Percentiles rank a stretch among this genome's conserved stretches.
Conservation (phyloP, 2,329 filamentous ascomycete genomes). For the Penicillium occitanis region DNA sequence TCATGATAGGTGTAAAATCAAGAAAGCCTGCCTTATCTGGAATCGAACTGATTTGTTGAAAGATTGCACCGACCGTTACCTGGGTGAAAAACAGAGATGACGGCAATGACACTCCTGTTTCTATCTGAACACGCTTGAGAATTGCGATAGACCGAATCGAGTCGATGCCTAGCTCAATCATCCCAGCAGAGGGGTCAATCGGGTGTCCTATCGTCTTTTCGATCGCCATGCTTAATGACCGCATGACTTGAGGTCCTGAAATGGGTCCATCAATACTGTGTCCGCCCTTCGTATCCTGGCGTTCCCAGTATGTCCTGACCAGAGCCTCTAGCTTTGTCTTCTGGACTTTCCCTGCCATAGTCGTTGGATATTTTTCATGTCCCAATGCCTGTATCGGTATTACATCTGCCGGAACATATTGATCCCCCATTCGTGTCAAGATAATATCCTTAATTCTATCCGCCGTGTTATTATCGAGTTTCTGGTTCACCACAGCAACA, state of each 20-base stretch:
- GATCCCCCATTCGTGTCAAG: not conserved
- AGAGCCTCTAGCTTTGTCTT: constrained; percentile 1
- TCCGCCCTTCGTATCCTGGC: not conserved
- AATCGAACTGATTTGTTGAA: constrained; percentile 4
- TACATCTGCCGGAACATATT: not conserved
- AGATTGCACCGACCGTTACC: not conserved
- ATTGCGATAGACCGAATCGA: constrained; percentile 1
- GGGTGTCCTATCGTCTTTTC: not conserved
- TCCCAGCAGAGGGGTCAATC: constrained; percentile 3
- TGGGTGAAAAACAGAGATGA: constrained; percentile 10
- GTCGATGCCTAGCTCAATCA: constrained; percentile 6
- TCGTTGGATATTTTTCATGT: not conserved
- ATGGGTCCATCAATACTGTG: constrained; percentile 1
- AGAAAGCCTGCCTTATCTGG: constrained; percentile 4
- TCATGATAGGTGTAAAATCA: not conserved
- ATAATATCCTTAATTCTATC: not conserved
- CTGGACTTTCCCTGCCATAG: constrained; percentile 1
- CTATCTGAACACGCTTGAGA: constrained; percentile 1
- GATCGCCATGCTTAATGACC: not conserved
- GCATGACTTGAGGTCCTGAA: constrained; percentile 6
- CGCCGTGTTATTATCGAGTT: not conserved
- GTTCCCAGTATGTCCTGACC: not conserved
- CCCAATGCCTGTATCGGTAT: constrained; percentile 2
- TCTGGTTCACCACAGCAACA: constrained; percentile 11
- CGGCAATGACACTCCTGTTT: constrained; percentile 5